Base-by-base conservation (phyloP, 1,284 basidiomycete genomes). In the Puccinia hordei region DNA sequence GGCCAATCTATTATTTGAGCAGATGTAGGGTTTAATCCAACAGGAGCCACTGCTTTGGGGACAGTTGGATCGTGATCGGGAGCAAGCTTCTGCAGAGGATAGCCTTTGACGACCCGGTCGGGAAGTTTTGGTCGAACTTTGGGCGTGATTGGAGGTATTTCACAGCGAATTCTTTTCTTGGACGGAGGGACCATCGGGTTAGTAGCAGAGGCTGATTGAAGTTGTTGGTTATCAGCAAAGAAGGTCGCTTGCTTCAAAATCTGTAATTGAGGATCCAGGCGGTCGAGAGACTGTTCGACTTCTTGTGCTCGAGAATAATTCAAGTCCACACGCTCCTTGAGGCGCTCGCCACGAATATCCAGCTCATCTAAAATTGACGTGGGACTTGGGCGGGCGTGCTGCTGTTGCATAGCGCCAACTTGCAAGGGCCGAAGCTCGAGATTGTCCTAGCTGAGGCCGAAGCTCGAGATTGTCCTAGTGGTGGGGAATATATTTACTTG, bases 1-100 rank as follows among this genome's bases (percentile, higher is more conserved):
- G 72, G 72, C 30, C 72, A 73, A 30, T 59, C 44, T 6, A 73
- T 38, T 24, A 73, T 73, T 44, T 73, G 53, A 57, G 53, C 72
- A 9, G 59, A 57, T 41, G 72, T 35, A 6, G 53, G 72, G 59
- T 73, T 73, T 38, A 73, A 59, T 0, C 72, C 72, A 33, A 73
- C 72, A 13, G 72, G 72, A 19, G 72, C 72, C 12, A 41, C 30
- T n/a, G 72, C 72, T 19, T 59, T 73, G 5, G 72, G 53, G 19
- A 73, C 53, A 38, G 53, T 59, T 5, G 72, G 72, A 22, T 73
- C 72, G 44, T 59, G 33, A 59, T 55, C 38, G 33, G 72, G 72
- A 8, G 72, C 35, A 35, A 59, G 72, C 19, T 57, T 59, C 38
- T 33, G 53, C 22, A 73, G 53, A n/a, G 72, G 72, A 44, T 59